Evolutionary conservation across 257 asterid genomes (phyloP), one percentile per base, ranked within the genome.

Genomic region (Salvia hispanica): DNA sequence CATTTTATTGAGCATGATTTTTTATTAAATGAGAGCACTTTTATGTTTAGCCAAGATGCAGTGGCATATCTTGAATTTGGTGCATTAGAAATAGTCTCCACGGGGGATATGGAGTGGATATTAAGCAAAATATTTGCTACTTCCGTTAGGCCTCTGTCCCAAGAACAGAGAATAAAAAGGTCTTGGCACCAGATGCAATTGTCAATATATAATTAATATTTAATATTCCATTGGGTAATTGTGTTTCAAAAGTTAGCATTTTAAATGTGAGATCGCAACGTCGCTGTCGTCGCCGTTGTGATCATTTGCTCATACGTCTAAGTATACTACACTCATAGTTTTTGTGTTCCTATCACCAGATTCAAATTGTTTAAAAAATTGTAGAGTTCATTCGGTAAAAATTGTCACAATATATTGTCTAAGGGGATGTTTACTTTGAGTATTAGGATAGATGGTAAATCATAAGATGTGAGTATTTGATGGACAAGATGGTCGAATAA

Each of bases 1-100:
- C 56, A 48, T 66, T 62, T 58, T 3, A 48, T 14, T 18, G 13
- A 16, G 50, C 50, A 31, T 72, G 51, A 44, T 58, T 33, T 48
- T 67, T 34, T 31, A 15, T 11, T 31, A 12, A 57, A 57, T 43
- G 25, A 57, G 42, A 56, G 34, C 5, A 25, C 31, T 25, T 25
- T 25, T n/a, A 21, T 52, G 18, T 52, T 16, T 9, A 52, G 58
- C 58, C 37, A 54, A 25, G 52, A 47, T 45, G 21, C 14, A 47
- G 53, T 18, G 33, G 4, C 39, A 56, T 33, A 45, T 33, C 33
- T 46, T 42, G 4, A 46, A 34, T 64, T 47, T 33, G 9, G 4
- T 47, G 13, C 44, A 10, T 47, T 33, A 31, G 5, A n/a, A 34
- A 33, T 18, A 6, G 16, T 62, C 14, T 16, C 28, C 56, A 16